Evolutionary conservation across 257 asterid species (phyloP).

Genomic region (Solanum gandarillasii): DNA sequence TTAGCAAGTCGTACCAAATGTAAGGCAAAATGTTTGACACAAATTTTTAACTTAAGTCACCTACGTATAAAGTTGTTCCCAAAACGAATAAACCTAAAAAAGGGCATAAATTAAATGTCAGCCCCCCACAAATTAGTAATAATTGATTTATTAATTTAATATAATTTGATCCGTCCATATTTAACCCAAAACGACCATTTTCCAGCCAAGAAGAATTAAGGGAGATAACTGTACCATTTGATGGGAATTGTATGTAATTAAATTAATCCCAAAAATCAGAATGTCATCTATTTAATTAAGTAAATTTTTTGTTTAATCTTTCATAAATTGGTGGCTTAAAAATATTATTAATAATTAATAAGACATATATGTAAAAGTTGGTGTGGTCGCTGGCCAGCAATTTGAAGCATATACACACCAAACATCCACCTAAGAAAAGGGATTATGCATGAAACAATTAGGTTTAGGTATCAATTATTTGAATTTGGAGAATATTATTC

Average conservation of each 20-base stretch:
- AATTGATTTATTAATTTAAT: neutral
- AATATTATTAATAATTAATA: neutral
- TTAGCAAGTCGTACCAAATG: too few species aligned
- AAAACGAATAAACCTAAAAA: too few species aligned
- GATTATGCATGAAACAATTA: slow-evolving; percentile 4
- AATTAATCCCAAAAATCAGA: neutral
- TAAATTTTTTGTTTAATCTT: neutral
- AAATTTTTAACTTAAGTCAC: neutral
- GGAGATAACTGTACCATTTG: neutral
- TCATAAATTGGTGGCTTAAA: neutral
- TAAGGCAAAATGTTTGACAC: too few species aligned
- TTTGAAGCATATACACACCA: slow-evolving; percentile 2
- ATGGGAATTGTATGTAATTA: neutral
- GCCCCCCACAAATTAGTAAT: neutral
- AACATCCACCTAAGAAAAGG: slow-evolving; percentile 12
- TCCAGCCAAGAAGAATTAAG: neutral
- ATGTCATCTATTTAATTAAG: neutral
- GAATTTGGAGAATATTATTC: slow-evolving; percentile 4
- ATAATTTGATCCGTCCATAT: neutral
- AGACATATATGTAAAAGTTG: neutral
- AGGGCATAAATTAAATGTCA: too few species aligned
- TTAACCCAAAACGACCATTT: neutral
- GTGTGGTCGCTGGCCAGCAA: slow-evolving; percentile 27
- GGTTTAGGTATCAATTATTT: slow-evolving; percentile 28
- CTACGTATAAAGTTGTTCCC: neutral